Conservation (phyloP, 371 early-diverging fungal genomes). For the Phascolomyces articulosus region DNA sequence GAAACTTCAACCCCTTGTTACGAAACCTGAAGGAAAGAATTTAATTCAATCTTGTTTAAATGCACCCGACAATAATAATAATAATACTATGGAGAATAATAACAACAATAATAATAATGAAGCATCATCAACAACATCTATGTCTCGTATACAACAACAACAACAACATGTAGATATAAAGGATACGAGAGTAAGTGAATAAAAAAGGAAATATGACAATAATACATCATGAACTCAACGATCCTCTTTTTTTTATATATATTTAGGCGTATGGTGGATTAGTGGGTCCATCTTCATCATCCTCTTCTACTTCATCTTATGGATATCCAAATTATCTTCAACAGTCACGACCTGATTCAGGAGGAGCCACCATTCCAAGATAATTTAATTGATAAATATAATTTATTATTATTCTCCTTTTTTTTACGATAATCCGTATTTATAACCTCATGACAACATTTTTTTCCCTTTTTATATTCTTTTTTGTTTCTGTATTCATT, state of each 20-base stretch:
- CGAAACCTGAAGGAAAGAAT: constrained; percentile 93
- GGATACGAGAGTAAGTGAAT: constrained; percentile 3
- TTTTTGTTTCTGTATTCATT: too few species aligned
- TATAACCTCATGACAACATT: too few species aligned
- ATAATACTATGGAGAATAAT: constrained; percentile 28
- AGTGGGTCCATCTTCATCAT: neutral
- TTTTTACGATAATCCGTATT: too few species aligned
- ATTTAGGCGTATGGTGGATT: constrained; percentile 12
- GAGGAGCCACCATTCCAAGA: constrained; percentile 5
- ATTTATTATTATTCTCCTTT: neutral
- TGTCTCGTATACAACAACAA: constrained; percentile 3
- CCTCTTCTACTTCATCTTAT: neutral
- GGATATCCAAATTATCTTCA: constrained; percentile 5
- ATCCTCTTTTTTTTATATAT: too few species aligned
- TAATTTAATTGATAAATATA: neutral
- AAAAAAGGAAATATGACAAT: too few species aligned
- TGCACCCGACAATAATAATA: too few species aligned
- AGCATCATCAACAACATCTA: neutral
- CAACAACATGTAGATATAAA: neutral
- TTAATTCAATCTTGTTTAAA: constrained; percentile 96
- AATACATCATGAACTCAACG: too few species aligned
- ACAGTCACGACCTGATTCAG: constrained; percentile 9
- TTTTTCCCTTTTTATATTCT: too few species aligned
- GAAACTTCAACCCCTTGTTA: constrained; percentile 95
- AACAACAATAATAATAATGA: too few species aligned